Evolutionary conservation across 352 stramenopile genomes (phyloP).

Genomic region (Phytophthora hybrid): DNA sequence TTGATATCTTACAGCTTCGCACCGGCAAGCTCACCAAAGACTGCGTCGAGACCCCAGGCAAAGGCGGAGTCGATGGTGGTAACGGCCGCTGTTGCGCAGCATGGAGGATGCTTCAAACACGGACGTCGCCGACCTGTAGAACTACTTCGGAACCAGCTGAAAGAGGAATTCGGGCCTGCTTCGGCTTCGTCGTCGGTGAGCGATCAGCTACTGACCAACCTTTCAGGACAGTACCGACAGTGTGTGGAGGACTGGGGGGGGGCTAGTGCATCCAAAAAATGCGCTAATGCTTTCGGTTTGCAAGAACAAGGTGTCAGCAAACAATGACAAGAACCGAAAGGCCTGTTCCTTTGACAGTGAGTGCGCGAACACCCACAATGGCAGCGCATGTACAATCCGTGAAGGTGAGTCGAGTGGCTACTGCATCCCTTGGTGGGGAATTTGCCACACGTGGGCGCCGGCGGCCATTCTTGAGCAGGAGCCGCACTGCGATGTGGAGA

Average conservation of each 20-base stretch:
- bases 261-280: neutral
- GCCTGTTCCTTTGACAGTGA: neutral
- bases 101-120: neutral
- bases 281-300: neutral
- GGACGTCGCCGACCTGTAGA: neutral
- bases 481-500: conserved; percentile 34
- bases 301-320: neutral
- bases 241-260: neutral
- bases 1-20: neutral
- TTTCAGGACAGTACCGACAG: neutral
- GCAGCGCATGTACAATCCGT: neutral
- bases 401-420: neutral
- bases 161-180: neutral
- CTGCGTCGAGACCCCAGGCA: neutral
- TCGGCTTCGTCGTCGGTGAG: neutral
- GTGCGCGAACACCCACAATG: neutral
- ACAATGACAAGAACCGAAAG: neutral
- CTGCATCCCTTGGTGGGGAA: conserved; percentile 7
- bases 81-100: neutral
- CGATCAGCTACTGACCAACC: neutral
- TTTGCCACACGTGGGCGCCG: conserved; percentile 44
- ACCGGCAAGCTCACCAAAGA: neutral
- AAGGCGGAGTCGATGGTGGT: neutral
- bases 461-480: conserved; percentile 41
- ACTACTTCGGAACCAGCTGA: neutral